These are phyloP conservation scores for Heliocybe sulcata DNA, from an alignment of 1,284 basidiomycete genomes.

Conservation along the genomic window DNA sequence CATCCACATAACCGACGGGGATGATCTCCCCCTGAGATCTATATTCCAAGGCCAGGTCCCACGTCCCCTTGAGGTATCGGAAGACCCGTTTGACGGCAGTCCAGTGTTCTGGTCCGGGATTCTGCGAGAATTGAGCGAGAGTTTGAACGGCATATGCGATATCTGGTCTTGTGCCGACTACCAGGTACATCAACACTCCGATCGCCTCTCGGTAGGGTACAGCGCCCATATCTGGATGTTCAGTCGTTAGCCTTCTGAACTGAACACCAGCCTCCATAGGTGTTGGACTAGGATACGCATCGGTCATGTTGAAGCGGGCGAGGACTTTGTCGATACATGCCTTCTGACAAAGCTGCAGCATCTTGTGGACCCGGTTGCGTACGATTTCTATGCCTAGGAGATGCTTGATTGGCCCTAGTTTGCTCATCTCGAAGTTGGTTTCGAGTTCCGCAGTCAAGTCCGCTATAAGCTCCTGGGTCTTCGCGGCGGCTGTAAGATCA, in stretches of 20 bases:
- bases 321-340: slow-evolving; percentile 22
- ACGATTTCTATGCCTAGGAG: slow-evolving; percentile 27
- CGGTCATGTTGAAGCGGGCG: slow-evolving; percentile 14
- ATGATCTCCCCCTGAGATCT: neutral
- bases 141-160: neutral
- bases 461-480: neutral
- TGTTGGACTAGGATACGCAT: slow-evolving; percentile 13
- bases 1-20: slow-evolving; percentile 19
- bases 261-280: slow-evolving; percentile 9
- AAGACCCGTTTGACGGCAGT: slow-evolving; percentile 15
- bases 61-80: slow-evolving; percentile 14
- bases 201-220: neutral
- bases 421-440: slow-evolving; percentile 15
- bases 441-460: slow-evolving; percentile 7
- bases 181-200: neutral
- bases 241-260: neutral
- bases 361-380: slow-evolving; percentile 16
- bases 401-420: slow-evolving; percentile 22
- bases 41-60: neutral
- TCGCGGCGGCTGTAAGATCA: slow-evolving; percentile 16
- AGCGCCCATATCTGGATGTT: neutral
- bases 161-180: neutral
- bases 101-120: slow-evolving; percentile 16
- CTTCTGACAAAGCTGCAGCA: slow-evolving; percentile 20
- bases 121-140: slow-evolving; percentile 7